A percentile compares a stretch with the other conserved stretches of the same genome.
Conservation (phyloP, 345 rosid species). For the Ceriops zippeliana region DNA sequence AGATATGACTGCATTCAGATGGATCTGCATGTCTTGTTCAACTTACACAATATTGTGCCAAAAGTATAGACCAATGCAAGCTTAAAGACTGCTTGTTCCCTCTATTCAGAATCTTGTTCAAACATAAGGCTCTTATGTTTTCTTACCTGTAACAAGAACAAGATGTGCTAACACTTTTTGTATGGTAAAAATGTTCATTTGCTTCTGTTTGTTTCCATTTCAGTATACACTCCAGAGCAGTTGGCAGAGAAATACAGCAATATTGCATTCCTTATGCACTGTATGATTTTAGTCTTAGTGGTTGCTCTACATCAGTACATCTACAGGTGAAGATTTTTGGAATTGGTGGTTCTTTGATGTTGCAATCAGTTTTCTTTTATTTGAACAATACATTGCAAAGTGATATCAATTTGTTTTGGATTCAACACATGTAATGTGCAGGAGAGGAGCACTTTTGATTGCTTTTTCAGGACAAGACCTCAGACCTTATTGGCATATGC, state of each 20-base stretch:
- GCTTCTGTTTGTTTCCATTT: slow-evolving; percentile 12
- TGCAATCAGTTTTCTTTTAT: background rate
- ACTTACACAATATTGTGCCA: no score
- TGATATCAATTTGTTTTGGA: background rate
- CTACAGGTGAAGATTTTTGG: slow-evolving; percentile 51
- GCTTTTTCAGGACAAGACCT: slow-evolving; percentile 67
- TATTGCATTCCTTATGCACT: slow-evolving; percentile 74
- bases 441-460: slow-evolving; percentile 83
- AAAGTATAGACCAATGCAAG: no score
- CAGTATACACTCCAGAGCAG: slow-evolving; percentile 96
- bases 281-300: slow-evolving; percentile 60
- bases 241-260: slow-evolving; percentile 94
- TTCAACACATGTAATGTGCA: slow-evolving; percentile 28
- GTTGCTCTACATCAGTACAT: slow-evolving; percentile 69
- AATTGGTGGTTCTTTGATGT: background rate
- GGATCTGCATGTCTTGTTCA: no score
- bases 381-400: background rate
- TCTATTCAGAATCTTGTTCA: no score
- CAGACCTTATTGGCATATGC: slow-evolving; percentile 74
- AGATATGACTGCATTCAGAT: no score
- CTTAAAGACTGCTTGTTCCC: no score
- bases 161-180: background rate
- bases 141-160: background rate
- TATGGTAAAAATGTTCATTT: slow-evolving; percentile 1
- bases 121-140: background rate